Percentiles rank a stretch among this genome's conserved stretches.
phyloP scores from a whole-genome alignment of 2,329 filamentous ascomycete species.

The Orbilia quercus region DNA sequence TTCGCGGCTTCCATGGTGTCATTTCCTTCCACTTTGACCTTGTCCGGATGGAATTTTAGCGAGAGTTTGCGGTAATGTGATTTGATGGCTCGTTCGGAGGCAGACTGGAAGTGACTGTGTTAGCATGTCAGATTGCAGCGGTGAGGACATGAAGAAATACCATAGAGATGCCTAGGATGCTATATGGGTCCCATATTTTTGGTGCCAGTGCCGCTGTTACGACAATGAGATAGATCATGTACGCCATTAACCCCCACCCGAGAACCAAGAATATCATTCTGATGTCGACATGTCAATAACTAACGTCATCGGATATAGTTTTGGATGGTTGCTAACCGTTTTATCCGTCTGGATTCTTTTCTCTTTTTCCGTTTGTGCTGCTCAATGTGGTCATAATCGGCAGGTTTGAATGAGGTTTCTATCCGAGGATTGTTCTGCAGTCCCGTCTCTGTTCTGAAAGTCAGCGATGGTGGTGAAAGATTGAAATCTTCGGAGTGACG shows the following conservation, averaged over 20 bases:
- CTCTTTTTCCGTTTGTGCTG: constrained; percentile 85
- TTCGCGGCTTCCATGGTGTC: constrained; percentile 87
- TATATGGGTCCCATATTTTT: constrained; percentile 96
- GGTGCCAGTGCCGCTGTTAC: constrained; percentile 66
- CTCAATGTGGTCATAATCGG: constrained; percentile 85
- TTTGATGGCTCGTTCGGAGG: constrained; percentile 90
- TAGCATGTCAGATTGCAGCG: neutral
- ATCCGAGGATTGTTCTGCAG: constrained; percentile 54
- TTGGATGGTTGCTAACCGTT: constrained; percentile 73
- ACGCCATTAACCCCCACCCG: constrained; percentile 85
- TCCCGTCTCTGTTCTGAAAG: constrained; percentile 60
- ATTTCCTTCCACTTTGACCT: constrained; percentile 90
- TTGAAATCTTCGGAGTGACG: constrained; percentile 55
- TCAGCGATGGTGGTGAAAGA: neutral
- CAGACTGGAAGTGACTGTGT: constrained; percentile 66
- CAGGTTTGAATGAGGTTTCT: constrained; percentile 77
- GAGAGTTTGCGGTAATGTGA: constrained; percentile 88
- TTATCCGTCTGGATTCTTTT: constrained; percentile 87
- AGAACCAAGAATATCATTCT: constrained; percentile 70
- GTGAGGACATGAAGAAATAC: constrained; percentile 64
- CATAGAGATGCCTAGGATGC: constrained; percentile 87
- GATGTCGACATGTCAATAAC: constrained; percentile 4
- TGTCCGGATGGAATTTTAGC: constrained; percentile 90
- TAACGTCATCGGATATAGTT: neutral
- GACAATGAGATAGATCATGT: constrained; percentile 90